Base-by-base conservation (phyloP, 2,329 filamentous ascomycete species). In the Neonectria punicea region DNA sequence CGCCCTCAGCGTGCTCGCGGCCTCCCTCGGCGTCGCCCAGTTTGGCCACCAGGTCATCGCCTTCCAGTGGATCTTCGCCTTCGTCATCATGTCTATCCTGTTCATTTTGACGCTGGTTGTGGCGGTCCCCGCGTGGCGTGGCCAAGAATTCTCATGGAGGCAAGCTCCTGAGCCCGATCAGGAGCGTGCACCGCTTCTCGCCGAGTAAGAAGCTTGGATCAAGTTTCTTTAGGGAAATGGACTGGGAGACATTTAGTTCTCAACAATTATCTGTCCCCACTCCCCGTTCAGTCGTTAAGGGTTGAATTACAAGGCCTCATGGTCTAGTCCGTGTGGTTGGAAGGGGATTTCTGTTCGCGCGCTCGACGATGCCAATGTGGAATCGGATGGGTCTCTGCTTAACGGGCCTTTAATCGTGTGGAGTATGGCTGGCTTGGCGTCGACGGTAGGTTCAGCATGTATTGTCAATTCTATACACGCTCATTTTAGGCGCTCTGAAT, bases 11-110 rank as follows among this genome's bases (percentile, higher is more conserved):
- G 85, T 94, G 49, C 82, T 97, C 51, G 82, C 89, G 1, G 89
- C 93, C 5, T 88, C 93, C 18, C 88, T 97, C 46, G 93, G 92
- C 13, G 88, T 96, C 16, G 87, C 89, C 14, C 94, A 97, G 78
- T 90, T 97, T 81, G 82, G 89, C 55, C 85, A 86, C 73, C 89
- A 93, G 77, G 79, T 90, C 64, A 84, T 97, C 70, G 92, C 93
- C 7, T 84, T 97, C 69, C 94, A 97, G 81, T 97, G 93, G 93
- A 95, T 97, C 80, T 97, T 97, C 77, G 92, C 93, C 36, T 96
- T 97, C 75, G 84, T 89, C 67, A 93, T 97, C 77, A 94, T 95
- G 85, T 87, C 85, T 1, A 77, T 92, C 28, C 86, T 97, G 58
- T 91, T 96, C 77, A 78, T 94, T 20, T 80, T 88, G 18, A 93